Evolutionary conservation across 2,329 filamentous ascomycete genomes (phyloP).

Genomic region (Botrytis porri): DNA sequence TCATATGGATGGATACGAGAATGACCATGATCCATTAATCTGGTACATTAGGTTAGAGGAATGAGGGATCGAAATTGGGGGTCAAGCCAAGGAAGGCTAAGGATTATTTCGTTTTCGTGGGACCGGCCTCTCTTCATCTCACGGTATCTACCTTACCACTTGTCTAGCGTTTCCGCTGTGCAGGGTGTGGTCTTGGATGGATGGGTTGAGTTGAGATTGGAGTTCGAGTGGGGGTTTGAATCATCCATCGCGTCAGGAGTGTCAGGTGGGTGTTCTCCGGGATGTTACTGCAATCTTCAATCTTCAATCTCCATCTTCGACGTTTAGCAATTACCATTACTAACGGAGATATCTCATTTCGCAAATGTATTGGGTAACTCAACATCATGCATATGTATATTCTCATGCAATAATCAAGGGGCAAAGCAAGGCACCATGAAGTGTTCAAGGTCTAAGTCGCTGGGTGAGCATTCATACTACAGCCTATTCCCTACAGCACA

Average conservation of each 20-base stretch:
- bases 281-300: constrained; percentile 5
- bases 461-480: constrained; percentile 5
- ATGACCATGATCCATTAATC: not conserved
- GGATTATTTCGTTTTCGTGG: constrained; percentile 17
- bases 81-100: constrained; percentile 12
- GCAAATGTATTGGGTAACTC: constrained; percentile 7
- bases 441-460: constrained; percentile 15
- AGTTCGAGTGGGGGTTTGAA: constrained; percentile 12
- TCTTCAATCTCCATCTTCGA: constrained; percentile 3
- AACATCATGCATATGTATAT: not conserved
- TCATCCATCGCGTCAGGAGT: constrained; percentile 4
- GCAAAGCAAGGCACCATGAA: constrained; percentile 16
- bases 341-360: constrained; percentile 6
- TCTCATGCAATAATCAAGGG: not conserved
- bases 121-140: not conserved
- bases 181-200: not conserved
- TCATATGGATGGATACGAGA: constrained; percentile 8
- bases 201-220: not conserved
- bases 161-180: constrained; percentile 13
- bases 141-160: constrained; percentile 1
- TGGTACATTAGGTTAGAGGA: not conserved
- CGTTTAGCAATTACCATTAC: not conserved
- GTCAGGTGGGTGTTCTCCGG: constrained; percentile 17
- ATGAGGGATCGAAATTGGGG: not conserved
- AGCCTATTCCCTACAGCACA: not conserved